These are phyloP conservation scores for Fimicolochytrium jonesii DNA, from an alignment of 192 early-diverging fungal genomes.

Conservation along the genomic window DNA sequence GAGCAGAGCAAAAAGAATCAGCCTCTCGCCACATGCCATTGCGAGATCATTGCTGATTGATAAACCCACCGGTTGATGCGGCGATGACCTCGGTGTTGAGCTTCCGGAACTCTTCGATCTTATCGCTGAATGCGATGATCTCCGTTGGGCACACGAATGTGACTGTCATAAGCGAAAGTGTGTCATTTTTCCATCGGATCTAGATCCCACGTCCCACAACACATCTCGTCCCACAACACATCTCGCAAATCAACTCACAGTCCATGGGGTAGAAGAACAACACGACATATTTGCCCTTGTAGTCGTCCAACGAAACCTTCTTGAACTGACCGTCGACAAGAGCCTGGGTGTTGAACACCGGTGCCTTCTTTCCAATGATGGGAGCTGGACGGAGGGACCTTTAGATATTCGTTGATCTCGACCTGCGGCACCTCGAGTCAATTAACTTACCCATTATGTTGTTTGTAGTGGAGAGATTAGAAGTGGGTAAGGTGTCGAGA, in stretches of 20 bases:
- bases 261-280: conserved; percentile 48
- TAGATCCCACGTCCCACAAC: no score
- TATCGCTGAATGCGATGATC: conserved; percentile 84
- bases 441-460: no score
- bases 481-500: no score
- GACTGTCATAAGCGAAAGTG: no score
- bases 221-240: no score
- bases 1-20: no score
- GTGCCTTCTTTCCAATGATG: conserved; percentile 31
- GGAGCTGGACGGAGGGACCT: neutral
- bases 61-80: conserved; percentile 6
- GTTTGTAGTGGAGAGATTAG: no score
- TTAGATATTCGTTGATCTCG: no score
- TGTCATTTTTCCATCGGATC: no score
- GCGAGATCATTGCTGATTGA: no score
- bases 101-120: conserved; percentile 72
- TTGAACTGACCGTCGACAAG: conserved; percentile 45
- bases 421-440: no score
- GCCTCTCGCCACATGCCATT: no score
- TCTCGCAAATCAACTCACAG: conserved; percentile 23
- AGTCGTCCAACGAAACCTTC: conserved; percentile 41
- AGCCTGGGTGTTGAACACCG: conserved; percentile 36
- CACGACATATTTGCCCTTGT: conserved; percentile 51
- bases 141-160: conserved; percentile 77
- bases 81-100: conserved; percentile 63